These are phyloP conservation scores for Flagelloscypha sp. DNA, from an alignment of 768 basidiomycete species.

Conservation along the genomic window DNA sequence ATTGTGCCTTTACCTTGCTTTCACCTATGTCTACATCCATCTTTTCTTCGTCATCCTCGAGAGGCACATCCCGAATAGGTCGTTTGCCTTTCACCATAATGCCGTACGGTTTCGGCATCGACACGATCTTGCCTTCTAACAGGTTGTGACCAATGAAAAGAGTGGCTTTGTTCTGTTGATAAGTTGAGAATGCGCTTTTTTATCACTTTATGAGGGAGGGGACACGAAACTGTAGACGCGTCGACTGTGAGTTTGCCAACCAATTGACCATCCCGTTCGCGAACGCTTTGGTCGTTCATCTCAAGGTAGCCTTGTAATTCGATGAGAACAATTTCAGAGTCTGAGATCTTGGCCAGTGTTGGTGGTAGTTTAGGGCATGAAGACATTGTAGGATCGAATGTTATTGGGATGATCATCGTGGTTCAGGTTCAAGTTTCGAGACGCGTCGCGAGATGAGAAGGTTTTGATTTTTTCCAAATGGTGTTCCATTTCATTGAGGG, in stretches of 20 bases:
- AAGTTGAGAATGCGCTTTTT: not conserved
- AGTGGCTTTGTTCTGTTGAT: conserved; percentile 61
- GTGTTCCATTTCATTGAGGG: no score
- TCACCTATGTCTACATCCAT: conserved; percentile 6
- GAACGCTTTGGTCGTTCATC: conserved; percentile 44
- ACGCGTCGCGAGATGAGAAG: no score
- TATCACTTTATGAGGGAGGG: not conserved
- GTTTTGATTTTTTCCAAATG: no score
- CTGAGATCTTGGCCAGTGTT: conserved; percentile 61
- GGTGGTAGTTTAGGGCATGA: conserved; percentile 47
- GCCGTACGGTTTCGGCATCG: conserved; percentile 73
- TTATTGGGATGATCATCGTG: conserved; percentile 62
- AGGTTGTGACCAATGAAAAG: conserved; percentile 83
- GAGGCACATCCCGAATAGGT: conserved; percentile 3
- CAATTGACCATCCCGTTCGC: conserved; percentile 57
- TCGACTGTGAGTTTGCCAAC: conserved; percentile 73
- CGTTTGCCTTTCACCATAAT: conserved; percentile 42
- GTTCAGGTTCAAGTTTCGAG: no score
- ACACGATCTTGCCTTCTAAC: conserved; percentile 78
- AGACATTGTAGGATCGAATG: conserved; percentile 25
- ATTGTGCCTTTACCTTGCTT: conserved; percentile 5
- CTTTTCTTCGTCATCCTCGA: conserved; percentile 15
- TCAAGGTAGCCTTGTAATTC: conserved; percentile 84
- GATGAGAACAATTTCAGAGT: conserved; percentile 73
- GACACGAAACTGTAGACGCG: conserved; percentile 35